Conservation (phyloP, 345 rosid species). For the Gossypium turneri region DNA sequence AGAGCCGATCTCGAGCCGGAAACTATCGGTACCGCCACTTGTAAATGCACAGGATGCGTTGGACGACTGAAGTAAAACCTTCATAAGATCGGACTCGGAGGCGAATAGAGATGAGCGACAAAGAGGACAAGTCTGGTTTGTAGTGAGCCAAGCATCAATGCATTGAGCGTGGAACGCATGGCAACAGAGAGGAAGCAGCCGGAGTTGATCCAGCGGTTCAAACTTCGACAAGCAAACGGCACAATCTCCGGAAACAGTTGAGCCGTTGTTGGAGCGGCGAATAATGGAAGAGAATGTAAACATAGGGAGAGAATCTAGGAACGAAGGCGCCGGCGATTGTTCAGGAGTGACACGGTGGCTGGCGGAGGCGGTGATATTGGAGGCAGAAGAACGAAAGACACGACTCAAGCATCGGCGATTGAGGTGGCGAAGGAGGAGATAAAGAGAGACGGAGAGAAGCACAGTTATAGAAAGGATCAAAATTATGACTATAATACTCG, state of each 20-base stretch:
- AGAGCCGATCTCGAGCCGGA: constrained; percentile 89
- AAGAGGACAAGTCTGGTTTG: constrained; percentile 85
- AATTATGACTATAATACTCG: constrained; percentile 52
- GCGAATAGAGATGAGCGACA: constrained; percentile 70
- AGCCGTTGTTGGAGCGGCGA: constrained; percentile 42
- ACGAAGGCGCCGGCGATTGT: constrained; percentile 20
- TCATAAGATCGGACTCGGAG: constrained; percentile 61
- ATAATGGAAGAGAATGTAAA: constrained; percentile 67
- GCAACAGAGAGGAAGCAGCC: constrained; percentile 81
- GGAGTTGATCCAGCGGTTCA: constrained; percentile 66
- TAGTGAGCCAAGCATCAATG: constrained; percentile 69
- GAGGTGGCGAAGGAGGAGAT: constrained; percentile 69
- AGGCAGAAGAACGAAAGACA: constrained; percentile 22
- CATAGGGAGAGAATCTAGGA: constrained; percentile 68
- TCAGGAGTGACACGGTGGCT: constrained; percentile 52
- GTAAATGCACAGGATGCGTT: not conserved
- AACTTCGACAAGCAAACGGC: constrained; percentile 84
- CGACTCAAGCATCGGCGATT: constrained; percentile 50
- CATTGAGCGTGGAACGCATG: constrained; percentile 86
- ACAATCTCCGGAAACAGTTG: constrained; percentile 51
- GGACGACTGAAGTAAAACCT: constrained; percentile 35
- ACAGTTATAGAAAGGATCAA: constrained; percentile 55
- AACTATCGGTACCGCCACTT: constrained; percentile 40
- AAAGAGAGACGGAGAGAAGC: constrained; percentile 56
- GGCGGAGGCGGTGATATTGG: constrained; percentile 19